A percentile compares a stretch with the other conserved stretches of the same genome.
phyloP scores from a whole-genome alignment of 345 rosid genomes.

The Pugionium cornutum region DNA sequence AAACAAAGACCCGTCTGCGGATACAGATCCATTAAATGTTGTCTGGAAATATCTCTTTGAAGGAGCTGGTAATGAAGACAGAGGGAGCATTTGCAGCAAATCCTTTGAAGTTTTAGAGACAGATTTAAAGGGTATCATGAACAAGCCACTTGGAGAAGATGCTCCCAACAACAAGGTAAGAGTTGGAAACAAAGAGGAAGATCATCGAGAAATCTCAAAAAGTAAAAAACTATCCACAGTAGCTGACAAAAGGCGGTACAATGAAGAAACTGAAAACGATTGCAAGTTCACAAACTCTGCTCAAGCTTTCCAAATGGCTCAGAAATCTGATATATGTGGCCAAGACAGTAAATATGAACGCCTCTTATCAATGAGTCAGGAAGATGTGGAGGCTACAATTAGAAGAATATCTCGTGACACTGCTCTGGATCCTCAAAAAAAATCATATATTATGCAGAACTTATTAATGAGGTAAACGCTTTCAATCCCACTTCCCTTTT shows the following conservation, averaged over 20 bases:
- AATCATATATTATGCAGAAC: constrained; percentile 67
- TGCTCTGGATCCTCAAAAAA: constrained; percentile 75
- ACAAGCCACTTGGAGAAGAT: constrained; percentile 33
- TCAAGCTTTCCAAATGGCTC: constrained; percentile 33
- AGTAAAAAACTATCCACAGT: constrained; percentile 36
- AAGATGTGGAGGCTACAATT: constrained; percentile 66
- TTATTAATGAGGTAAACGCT: constrained; percentile 64
- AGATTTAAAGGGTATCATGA: constrained; percentile 22
- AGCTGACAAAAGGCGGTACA: constrained; percentile 34
- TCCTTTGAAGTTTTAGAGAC: constrained; percentile 24
- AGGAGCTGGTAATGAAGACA: constrained; percentile 39
- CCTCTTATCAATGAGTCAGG: constrained; percentile 59
- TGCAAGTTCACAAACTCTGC: constrained; percentile 24
- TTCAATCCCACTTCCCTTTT: background rate
- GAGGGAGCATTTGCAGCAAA: constrained; percentile 29
- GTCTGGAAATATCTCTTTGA: constrained; percentile 56
- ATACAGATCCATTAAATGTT: constrained; percentile 61
- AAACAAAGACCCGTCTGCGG: constrained; percentile 36
- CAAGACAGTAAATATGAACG: constrained; percentile 37
- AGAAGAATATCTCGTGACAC: constrained; percentile 76
- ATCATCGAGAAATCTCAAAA: constrained; percentile 32
- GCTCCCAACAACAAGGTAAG: constrained; percentile 29
- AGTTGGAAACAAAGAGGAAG: constrained; percentile 26
- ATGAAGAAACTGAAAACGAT: constrained; percentile 29
- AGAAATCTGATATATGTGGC: constrained; percentile 34